Evolutionary conservation across 164 flowering plant genomes (phyloP).

Genomic region (Kalanchoe fedtschenkoi): DNA sequence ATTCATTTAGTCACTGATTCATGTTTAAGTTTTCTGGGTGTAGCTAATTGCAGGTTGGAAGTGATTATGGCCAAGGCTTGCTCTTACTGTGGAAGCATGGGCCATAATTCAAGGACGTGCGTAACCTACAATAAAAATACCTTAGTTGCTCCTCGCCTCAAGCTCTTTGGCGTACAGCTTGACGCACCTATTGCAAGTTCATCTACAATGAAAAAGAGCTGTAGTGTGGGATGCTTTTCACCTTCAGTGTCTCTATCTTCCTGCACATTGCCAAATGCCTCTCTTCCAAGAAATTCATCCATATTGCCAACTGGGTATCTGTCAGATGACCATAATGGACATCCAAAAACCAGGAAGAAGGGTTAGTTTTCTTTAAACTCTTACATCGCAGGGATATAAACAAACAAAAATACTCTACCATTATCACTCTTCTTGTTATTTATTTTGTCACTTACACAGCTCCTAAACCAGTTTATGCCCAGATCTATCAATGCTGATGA

Average conservation of each 20-base stretch:
- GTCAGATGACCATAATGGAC: not conserved
- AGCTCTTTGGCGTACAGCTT: constrained; percentile 7
- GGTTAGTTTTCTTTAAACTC: constrained; percentile 1
- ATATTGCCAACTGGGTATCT: constrained; percentile 2
- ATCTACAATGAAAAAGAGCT: constrained; percentile 2
- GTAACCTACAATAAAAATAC: not conserved
- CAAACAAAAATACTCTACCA: not conserved
- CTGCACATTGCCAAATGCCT: not conserved
- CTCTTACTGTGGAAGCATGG: constrained; percentile 3
- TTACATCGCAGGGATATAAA: not conserved
- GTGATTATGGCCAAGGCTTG: not conserved
- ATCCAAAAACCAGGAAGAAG: not conserved
- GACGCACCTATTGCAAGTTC: not conserved
- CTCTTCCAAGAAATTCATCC: not conserved
- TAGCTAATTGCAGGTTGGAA: not conserved
- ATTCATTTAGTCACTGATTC: not conserved
- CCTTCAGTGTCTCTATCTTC: not conserved
- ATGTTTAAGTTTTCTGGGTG: not conserved
- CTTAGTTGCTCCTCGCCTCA: not conserved
- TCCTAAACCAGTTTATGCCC: no score
- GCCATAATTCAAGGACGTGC: constrained; percentile 3
- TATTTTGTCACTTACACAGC: no score
- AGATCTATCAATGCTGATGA: no score
- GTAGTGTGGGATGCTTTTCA: constrained; percentile 1
- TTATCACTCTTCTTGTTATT: not conserved